Evolutionary conservation across 2,329 filamentous ascomycete genomes (phyloP).

Genomic region (Cladosporium sp.): DNA sequence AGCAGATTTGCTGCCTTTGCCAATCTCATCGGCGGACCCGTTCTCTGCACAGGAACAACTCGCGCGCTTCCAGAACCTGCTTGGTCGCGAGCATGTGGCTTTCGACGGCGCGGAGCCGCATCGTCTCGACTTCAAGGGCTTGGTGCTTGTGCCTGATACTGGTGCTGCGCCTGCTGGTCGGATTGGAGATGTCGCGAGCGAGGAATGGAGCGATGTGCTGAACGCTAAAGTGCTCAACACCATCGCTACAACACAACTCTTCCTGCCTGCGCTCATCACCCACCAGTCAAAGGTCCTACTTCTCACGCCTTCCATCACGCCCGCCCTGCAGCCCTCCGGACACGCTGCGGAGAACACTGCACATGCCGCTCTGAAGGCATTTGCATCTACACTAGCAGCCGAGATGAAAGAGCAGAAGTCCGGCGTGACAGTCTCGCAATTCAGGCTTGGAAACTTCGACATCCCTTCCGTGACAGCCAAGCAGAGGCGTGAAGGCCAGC

Average conservation of each 20-base stretch:
- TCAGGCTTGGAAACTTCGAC: conserved; percentile 90
- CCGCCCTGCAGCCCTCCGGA: conserved; percentile 73
- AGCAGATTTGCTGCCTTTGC: conserved; percentile 74
- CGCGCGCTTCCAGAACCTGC: conserved; percentile 64
- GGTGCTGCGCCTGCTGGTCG: conserved; percentile 69
- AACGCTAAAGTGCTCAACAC: conserved; percentile 89
- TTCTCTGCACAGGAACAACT: conserved; percentile 63
- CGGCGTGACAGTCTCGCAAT: conserved; percentile 70
- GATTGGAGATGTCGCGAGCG: conserved; percentile 77
- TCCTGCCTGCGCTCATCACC: conserved; percentile 56
- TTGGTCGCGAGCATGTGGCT: conserved; percentile 70
- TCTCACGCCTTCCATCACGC: conserved; percentile 74
- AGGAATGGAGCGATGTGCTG: conserved; percentile 81
- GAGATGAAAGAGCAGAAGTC: conserved; percentile 67
- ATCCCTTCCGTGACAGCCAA: conserved; percentile 57
- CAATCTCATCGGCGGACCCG: conserved; percentile 76
- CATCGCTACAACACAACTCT: conserved; percentile 80
- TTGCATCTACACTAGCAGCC: conserved; percentile 71
- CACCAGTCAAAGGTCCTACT: conserved; percentile 65
- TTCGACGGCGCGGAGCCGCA: conserved; percentile 72
- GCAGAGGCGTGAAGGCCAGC: conserved; percentile 34
- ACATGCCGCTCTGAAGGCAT: conserved; percentile 80
- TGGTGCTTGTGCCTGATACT: conserved; percentile 77
- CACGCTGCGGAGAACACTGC: conserved; percentile 81
- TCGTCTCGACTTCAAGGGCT: conserved; percentile 68